Evolutionary conservation across 2,329 filamentous ascomycete species (phyloP).

Genomic region (Trichophaea hybrida): DNA sequence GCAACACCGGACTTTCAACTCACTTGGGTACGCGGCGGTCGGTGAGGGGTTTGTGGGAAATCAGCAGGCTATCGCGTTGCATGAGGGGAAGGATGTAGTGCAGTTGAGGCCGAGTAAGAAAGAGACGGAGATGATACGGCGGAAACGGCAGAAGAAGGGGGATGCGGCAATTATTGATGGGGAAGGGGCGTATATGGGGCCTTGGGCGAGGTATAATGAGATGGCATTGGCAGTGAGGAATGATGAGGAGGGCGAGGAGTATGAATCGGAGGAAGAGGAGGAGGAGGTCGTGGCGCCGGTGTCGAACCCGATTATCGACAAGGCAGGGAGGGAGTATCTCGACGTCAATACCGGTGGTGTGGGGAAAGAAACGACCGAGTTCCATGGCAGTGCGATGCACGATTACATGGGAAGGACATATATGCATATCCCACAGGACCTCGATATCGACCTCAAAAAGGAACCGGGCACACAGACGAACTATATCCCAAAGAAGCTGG

Average conservation of each 20-base stretch:
- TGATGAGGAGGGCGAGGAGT: slow-evolving; percentile 56
- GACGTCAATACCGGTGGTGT: slow-evolving; percentile 36
- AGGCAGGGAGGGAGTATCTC: slow-evolving; percentile 38
- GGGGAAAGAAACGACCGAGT: slow-evolving; percentile 58
- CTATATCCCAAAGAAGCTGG: slow-evolving; percentile 84
- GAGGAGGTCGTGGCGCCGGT: slow-evolving; percentile 53
- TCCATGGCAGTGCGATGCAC: slow-evolving; percentile 67
- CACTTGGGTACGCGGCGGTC: slow-evolving; percentile 39
- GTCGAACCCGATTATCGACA: slow-evolving; percentile 38
- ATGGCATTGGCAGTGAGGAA: slow-evolving; percentile 37
- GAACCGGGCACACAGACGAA: slow-evolving; percentile 69
- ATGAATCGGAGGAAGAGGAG: slow-evolving; percentile 64
- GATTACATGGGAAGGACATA: slow-evolving; percentile 95
- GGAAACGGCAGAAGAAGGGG: slow-evolving; percentile 74
- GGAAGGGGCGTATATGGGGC: slow-evolving; percentile 75
- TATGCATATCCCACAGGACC: slow-evolving; percentile 89
- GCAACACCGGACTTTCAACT: slow-evolving; percentile 72
- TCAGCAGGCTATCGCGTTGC: slow-evolving; percentile 23
- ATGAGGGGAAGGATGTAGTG: slow-evolving; percentile 40
- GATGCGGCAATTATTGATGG: slow-evolving; percentile 74
- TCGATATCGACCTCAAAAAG: slow-evolving; percentile 73
- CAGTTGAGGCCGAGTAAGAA: slow-evolving; percentile 51
- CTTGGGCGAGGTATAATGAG: slow-evolving; percentile 74
- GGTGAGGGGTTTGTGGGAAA: slow-evolving; percentile 24
- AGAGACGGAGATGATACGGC: slow-evolving; percentile 49